Conservation (phyloP, 208 protist species). For the Acanthamoeba culbertsoni region DNA sequence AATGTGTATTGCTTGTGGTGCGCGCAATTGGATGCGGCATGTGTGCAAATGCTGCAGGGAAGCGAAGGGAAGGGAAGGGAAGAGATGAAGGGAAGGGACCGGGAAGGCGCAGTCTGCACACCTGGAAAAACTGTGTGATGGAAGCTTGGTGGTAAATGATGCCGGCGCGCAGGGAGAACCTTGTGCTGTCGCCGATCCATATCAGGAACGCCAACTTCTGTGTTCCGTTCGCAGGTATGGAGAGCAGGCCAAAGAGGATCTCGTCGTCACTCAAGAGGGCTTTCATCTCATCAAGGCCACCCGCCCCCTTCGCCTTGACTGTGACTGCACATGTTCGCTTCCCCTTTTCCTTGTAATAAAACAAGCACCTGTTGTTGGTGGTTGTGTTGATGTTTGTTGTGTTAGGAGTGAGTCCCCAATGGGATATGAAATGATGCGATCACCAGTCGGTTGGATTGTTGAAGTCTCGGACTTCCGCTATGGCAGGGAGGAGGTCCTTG, state of each 20-base stretch:
- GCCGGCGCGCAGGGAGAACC: conserved; percentile 14
- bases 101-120: not conserved
- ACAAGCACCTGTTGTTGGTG: conserved; percentile 1
- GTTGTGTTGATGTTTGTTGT: not conserved
- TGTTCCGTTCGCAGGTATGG: not conserved
- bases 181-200: conserved; percentile 38
- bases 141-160: conserved; percentile 26
- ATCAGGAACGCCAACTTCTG: conserved; percentile 25
- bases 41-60: too few relatives aligned
- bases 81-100: not conserved
- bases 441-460: conserved; percentile 37
- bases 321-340: conserved; percentile 19
- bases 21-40: too few relatives aligned
- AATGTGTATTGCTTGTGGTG: too few relatives aligned
- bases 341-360: conserved; percentile 44
- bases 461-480: conserved; percentile 39
- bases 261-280: not conserved
- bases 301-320: conserved; percentile 23
- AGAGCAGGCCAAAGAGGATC: conserved; percentile 45
- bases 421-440: not conserved
- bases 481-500: conserved; percentile 17
- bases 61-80: too few relatives aligned
- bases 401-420: not conserved
- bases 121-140: conserved; percentile 24
- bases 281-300: conserved; percentile 6